Base-by-base conservation (phyloP, 192 early-diverging fungal species). In the Fimicolochytrium jonesii region DNA sequence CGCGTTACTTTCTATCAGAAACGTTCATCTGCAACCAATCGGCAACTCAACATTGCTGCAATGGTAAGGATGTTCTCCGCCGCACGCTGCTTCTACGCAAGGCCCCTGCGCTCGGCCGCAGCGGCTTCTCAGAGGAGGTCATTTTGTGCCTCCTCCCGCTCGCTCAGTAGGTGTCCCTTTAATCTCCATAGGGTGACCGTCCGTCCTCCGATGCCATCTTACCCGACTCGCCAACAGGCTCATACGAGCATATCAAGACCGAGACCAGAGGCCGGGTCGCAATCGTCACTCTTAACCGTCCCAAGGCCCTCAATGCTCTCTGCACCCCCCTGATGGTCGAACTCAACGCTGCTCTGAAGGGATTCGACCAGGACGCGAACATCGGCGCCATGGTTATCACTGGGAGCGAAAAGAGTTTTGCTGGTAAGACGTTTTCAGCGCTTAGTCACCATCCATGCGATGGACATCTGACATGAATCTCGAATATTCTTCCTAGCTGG, bases 281-380 rank as follows among this genome's bases (percentile, higher is more conserved):
- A 10, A 59, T 99, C 35, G 85, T 96, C 41, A 92, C 89, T 0
- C 86, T 96, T 46, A 86, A 97, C 83, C 88, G 96, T 7, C 93
- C 92, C 66, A 94, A 96, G 81, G 93, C 92, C 31, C 84, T 99
- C 35, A 99, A 99, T 71, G 96, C 96, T 11, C 85, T 99, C 46
- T 93, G 86, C 81, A 88, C 84, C 68, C 90, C 90, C 43, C 82
- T 99, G 41, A 93, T 99, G 78, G 61, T 77, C 45, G 96, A 99
- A 69, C 76, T 99, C 48, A 97, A 97, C 78, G 81, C 88, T 29
- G 94, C 88, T 4, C 71, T 99, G 10, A 73, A 76, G 46, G 79
- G 77, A 25, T 89, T 89, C 57, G 92, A 99, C 67, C 66, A 70
- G 54, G 88, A 96, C 69, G 56, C 73, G 7, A 69, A 59, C 18